Evolutionary conservation across 2,329 filamentous ascomycete species (phyloP).

Genomic region (Epichloe baconii): DNA sequence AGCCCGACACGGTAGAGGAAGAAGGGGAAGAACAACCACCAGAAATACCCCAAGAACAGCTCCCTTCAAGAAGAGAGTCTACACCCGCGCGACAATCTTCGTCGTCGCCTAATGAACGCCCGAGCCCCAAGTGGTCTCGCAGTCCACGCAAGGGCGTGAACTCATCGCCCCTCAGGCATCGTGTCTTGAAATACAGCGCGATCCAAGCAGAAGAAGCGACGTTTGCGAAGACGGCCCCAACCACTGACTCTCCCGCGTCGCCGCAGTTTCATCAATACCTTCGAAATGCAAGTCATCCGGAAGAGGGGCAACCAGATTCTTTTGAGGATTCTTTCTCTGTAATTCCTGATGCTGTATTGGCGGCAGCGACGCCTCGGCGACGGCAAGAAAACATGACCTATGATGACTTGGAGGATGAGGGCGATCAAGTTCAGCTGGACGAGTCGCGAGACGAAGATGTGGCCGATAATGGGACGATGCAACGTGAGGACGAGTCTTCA

Average conservation of each 20-base stretch:
- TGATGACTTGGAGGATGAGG: conserved; percentile 6
- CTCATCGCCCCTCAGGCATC: conserved; percentile 20
- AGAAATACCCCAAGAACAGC: conserved; percentile 6
- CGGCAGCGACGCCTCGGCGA: conserved; percentile 32
- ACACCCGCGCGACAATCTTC: background rate
- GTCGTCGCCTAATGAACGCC: conserved; percentile 11
- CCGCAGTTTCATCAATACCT: conserved; percentile 2
- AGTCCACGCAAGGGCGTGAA: conserved; percentile 22
- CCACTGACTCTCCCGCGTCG: conserved; percentile 1
- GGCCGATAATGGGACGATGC: background rate
- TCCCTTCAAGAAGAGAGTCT: conserved; percentile 3
- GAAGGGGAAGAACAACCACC: background rate
- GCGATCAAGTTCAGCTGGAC: background rate
- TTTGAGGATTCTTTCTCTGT: conserved; percentile 47
- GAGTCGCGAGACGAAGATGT: background rate
- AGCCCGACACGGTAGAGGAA: background rate
- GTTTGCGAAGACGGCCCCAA: background rate
- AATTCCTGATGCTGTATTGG: conserved; percentile 37
- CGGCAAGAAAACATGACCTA: conserved; percentile 3
- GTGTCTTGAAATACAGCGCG: conserved; percentile 19
- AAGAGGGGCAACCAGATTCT: conserved; percentile 18
- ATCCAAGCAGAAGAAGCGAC: conserved; percentile 11
- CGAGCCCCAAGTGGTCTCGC: conserved; percentile 17
- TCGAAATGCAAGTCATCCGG: conserved; percentile 6
- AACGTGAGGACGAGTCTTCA: background rate